These are phyloP conservation scores for Aspergillus sp. DNA, from an alignment of 2,329 filamentous ascomycete genomes.

Conservation along the genomic window DNA sequence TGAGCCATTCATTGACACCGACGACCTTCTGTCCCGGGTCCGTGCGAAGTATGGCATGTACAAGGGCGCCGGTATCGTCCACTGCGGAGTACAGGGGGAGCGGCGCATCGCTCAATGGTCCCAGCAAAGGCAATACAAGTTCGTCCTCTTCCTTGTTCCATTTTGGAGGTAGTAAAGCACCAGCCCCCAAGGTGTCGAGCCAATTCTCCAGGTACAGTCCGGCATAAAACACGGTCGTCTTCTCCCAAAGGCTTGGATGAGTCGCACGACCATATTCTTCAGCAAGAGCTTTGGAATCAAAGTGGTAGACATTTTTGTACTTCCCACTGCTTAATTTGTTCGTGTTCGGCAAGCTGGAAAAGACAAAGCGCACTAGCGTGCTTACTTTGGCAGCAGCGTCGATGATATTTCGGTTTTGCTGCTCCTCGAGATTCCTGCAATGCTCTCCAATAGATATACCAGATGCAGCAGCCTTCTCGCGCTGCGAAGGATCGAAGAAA, in stretches of 20 bases:
- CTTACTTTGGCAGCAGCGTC: conserved; percentile 35
- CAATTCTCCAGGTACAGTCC: conserved; percentile 37
- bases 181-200: neutral
- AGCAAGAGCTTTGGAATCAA: conserved; percentile 42
- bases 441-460: neutral
- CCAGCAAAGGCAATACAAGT: neutral
- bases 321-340: conserved; percentile 42
- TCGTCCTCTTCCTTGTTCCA: neutral
- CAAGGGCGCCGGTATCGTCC: conserved; percentile 12
- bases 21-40: conserved; percentile 3
- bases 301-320: conserved; percentile 44
- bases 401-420: conserved; percentile 38
- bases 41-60: conserved; percentile 3
- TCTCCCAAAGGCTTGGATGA: conserved; percentile 27
- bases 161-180: neutral
- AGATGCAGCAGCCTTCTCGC: conserved; percentile 14
- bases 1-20: conserved; percentile 10
- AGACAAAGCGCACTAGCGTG: conserved; percentile 39
- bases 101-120: neutral
- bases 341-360: conserved; percentile 39
- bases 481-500: conserved; percentile 20
- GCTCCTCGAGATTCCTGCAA: conserved; percentile 27
- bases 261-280: conserved; percentile 29
- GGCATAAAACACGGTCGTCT: conserved; percentile 33
- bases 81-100: conserved; percentile 5